phyloP scores from a whole-genome alignment of 805 yeast genomes.

The Kluyveromyces lactis region DNA sequence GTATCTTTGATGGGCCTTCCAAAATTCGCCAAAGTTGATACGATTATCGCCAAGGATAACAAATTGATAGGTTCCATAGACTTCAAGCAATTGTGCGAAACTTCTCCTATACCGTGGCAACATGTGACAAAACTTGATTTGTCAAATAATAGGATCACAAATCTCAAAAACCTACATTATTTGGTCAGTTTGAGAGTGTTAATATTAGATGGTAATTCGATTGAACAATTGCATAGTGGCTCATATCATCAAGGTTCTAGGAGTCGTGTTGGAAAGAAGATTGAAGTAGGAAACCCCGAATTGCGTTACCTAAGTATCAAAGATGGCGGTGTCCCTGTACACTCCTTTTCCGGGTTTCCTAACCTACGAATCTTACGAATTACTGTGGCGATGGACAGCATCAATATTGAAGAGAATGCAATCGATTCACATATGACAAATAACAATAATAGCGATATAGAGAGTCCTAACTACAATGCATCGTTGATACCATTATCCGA shows the following conservation, averaged over 20 bases:
- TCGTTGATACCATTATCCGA: slow-evolving; percentile 1
- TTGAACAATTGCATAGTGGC: slow-evolving; percentile 10
- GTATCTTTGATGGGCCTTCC: slow-evolving; percentile 15
- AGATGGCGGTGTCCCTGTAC: slow-evolving; percentile 4
- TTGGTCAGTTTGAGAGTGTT: slow-evolving; percentile 14
- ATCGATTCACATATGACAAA: neutral
- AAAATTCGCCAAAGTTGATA: slow-evolving; percentile 11
- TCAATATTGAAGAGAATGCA: slow-evolving; percentile 5
- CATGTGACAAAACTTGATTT: slow-evolving; percentile 18
- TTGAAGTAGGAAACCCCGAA: neutral
- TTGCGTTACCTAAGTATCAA: slow-evolving; percentile 8
- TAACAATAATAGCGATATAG: too few relatives aligned
- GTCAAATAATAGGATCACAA: slow-evolving; percentile 16
- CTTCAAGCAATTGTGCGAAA: slow-evolving; percentile 15
- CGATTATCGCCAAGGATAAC: slow-evolving; percentile 18
- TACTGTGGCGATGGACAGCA: slow-evolving; percentile 5
- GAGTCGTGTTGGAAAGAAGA: neutral
- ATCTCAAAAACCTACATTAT: slow-evolving; percentile 14
- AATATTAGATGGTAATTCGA: slow-evolving; percentile 19
- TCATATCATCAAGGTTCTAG: neutral
- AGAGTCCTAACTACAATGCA: too few relatives aligned
- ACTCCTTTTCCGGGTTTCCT: slow-evolving; percentile 5
- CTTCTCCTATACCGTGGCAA: slow-evolving; percentile 13
- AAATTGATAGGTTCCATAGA: slow-evolving; percentile 18
- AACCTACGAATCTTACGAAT: slow-evolving; percentile 6